These are phyloP conservation scores for Mallotus repandus DNA, from an alignment of 441 rosid genomes.

Conservation along the genomic window DNA sequence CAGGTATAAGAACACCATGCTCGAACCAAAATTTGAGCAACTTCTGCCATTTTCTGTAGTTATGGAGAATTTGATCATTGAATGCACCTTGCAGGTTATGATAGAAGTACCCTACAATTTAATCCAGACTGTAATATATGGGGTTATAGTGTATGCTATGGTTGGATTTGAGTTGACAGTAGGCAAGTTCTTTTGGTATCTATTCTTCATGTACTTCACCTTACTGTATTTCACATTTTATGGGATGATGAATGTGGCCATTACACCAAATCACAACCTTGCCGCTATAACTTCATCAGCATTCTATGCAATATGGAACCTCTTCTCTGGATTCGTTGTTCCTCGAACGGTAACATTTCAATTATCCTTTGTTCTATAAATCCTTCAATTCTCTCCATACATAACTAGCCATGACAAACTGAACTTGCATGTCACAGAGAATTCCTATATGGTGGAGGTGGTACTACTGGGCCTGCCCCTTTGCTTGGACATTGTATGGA, in stretches of 20 bases:
- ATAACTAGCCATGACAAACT: not conserved
- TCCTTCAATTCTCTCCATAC: no score
- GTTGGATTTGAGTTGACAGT: constrained; percentile 52
- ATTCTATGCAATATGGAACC: constrained; percentile 48
- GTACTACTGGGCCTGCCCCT: constrained; percentile 73
- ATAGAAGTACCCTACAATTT: constrained; percentile 56
- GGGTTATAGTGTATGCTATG: constrained; percentile 55
- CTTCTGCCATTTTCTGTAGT: not conserved
- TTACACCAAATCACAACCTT: constrained; percentile 51
- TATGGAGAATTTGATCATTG: not conserved
- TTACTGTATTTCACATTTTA: constrained; percentile 52
- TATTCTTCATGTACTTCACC: constrained; percentile 57
- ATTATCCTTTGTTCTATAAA: not conserved
- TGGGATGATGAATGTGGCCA: constrained; percentile 65
- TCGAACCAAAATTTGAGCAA: not conserved
- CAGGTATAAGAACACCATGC: constrained; percentile 42
- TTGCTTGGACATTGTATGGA: constrained; percentile 77
- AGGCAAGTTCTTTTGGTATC: constrained; percentile 50
- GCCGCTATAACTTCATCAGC: constrained; percentile 43
- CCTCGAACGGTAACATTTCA: constrained; percentile 42
- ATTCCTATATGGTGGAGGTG: constrained; percentile 90
- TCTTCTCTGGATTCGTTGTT: constrained; percentile 59
- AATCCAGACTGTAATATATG: constrained; percentile 45
- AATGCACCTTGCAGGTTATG: constrained; percentile 31
- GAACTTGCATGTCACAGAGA: constrained; percentile 43